Base-by-base conservation (phyloP, 139 green algal species). In the Picochlorum sp. region DNA sequence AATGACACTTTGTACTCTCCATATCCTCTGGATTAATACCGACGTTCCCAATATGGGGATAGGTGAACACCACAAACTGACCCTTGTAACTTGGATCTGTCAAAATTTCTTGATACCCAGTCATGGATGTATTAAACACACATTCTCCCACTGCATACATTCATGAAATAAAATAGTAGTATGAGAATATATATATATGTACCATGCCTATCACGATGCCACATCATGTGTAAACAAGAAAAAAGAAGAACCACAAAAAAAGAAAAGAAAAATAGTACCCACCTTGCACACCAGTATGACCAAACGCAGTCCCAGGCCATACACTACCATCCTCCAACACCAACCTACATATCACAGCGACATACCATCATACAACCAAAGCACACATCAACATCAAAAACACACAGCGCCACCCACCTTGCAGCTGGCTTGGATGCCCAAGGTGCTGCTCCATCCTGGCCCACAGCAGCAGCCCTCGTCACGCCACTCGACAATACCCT, bases 41-140 rank as follows among this genome's bases (percentile, higher is more conserved):
- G 10, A 93, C 86, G 69, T 99, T 99, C 56, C 94, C 94, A 49
- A 99, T 97, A 81, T 99, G 91, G 1, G 90, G 89, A 66, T 88
- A 85, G 10, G 94, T 99, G 87, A 98, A 98, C 4, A 77, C 76
- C 28, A 99, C 94, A 60, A 97, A 97, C 69, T 97, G 90, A 49
- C 92, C 92, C 68, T 94, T 92, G 83, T 99, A 99, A 50, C 74
- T 90, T 4, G 94, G 94, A 70, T 99, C 94, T 0, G 94, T 98
- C 77, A 99, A 80, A 63, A 99, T 97, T 74, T 99, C 94, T 74
- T 97, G 89, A 72, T 80, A 80, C 16, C 73, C 73, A 23, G 86
- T 92, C 20, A 99, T 71, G 3, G 89, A 95, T 4, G 94, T 98
- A 81, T 99, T 98, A 85, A 99, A 99, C n/a, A 99, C 94, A 10